A percentile compares a stretch with the other conserved stretches of the same genome.
Conservation (phyloP, 2,329 filamentous ascomycete species). For the Calonectria multiphialidica region DNA sequence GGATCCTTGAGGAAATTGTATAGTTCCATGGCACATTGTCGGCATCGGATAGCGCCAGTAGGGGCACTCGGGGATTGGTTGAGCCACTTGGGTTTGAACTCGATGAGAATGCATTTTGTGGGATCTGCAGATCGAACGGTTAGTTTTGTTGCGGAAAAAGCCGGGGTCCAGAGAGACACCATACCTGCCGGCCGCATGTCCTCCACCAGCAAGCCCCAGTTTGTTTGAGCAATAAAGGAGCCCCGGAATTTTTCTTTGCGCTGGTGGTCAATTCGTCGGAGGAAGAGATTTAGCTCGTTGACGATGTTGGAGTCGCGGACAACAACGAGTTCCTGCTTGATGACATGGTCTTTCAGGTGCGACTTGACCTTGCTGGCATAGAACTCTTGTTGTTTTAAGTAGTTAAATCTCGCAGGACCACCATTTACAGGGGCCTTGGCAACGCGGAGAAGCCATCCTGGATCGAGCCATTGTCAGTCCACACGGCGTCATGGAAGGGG, state of each 20-base stretch:
- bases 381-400: conserved; percentile 52
- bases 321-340: conserved; percentile 53
- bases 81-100: conserved; percentile 91
- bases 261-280: conserved; percentile 61
- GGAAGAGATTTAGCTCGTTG: conserved; percentile 63
- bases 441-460: conserved; percentile 53
- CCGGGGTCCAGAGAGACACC: conserved; percentile 14
- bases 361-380: conserved; percentile 50
- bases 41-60: conserved; percentile 71
- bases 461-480: conserved; percentile 32
- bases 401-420: conserved; percentile 50
- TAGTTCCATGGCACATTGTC: conserved; percentile 75
- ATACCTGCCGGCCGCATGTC: conserved; percentile 70
- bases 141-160: conserved; percentile 1
- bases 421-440: conserved; percentile 51
- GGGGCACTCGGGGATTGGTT: conserved; percentile 81
- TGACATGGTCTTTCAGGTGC: conserved; percentile 49
- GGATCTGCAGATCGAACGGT: conserved; percentile 38
- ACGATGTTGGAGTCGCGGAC: conserved; percentile 51
- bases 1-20: conserved; percentile 50
- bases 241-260: conserved; percentile 60
- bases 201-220: conserved; percentile 78
- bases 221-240: conserved; percentile 64
- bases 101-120: conserved; percentile 61
- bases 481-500: conserved; percentile 1